Base-by-base conservation (phyloP, 2,329 filamentous ascomycete genomes). In the Shiraia sp. region DNA sequence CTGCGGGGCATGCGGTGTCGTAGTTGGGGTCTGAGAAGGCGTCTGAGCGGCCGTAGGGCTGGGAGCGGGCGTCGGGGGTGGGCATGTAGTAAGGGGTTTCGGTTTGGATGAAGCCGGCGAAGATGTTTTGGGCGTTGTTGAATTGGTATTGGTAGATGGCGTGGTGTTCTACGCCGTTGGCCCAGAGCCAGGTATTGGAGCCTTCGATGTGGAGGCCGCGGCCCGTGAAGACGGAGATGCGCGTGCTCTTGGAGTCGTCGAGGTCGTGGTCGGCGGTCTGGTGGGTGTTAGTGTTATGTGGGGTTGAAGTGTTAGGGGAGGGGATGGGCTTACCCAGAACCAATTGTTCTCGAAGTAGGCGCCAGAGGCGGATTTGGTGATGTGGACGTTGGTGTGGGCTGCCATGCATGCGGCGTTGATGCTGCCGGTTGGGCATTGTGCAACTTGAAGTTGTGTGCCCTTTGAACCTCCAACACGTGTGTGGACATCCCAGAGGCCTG, bases 311-410 rank as follows among this genome's bases (percentile, higher is more conserved):
- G 27, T 10, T 16, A 28, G 24, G 2, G 17, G 12, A 13, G 13
- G 32, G 13, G 15, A 14, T 30, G 16, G 27, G 44, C 47, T 42
- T 40, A 58, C 53, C 90, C 91, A 96, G 72, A 88, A 86, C 91
- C 91, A 96, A 37, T 81, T 85, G 73, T 96, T 96, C 72, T 95
- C 90, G 34, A 96, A 76, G 70, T 95, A 95, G 14, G 83, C 80
- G 38, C 64, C 63, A 8, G 81, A 85, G 1, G 73, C 78, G 3
- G 74, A 66, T 37, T 72, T 68, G 6, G 81, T 83, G 29, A 83
- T 51, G 44, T 75, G 73, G 5, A 75, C 54, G 14, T 71, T 64
- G 26, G 70, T 60, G 47, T 91, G 93, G 2, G 88, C 80, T 15
- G 83, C 88, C 37, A 85, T 78, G 70, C 91, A 96, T 25, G 80